Evolutionary conservation across 352 stramenopile genomes (phyloP).

Genomic region (Pythium graminicola): DNA sequence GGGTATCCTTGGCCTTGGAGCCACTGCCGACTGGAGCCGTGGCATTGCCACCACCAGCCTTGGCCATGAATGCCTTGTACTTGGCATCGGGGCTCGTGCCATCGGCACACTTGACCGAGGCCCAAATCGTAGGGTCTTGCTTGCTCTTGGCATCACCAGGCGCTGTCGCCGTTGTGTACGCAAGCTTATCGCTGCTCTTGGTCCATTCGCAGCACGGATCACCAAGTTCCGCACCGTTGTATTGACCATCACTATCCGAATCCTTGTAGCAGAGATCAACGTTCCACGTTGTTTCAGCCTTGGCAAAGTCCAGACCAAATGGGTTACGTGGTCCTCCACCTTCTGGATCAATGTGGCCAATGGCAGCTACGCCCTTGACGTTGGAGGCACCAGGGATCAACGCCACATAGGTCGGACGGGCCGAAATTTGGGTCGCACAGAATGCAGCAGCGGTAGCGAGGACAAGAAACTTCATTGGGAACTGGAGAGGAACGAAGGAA

Average conservation of each 20-base stretch:
- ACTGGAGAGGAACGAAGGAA: too few relatives aligned
- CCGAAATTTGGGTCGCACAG: slow-evolving; percentile 4
- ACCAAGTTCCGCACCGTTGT: slow-evolving; percentile 58
- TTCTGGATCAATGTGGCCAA: slow-evolving; percentile 31
- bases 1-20: too few relatives aligned
- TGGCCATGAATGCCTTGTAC: slow-evolving; percentile 17
- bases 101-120: slow-evolving; percentile 20
- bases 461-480: too few relatives aligned
- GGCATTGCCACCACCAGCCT: too few relatives aligned
- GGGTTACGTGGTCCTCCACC: slow-evolving; percentile 27
- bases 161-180: slow-evolving; percentile 25
- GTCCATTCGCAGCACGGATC: slow-evolving; percentile 44
- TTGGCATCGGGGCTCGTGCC: slow-evolving; percentile 22
- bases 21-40: too few relatives aligned
- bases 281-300: slow-evolving; percentile 24
- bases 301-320: slow-evolving; percentile 29
- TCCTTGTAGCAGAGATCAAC: slow-evolving; percentile 31
- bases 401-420: slow-evolving; percentile 16
- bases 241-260: slow-evolving; percentile 27
- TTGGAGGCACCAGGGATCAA: slow-evolving; percentile 16
- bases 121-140: slow-evolving; percentile 24
- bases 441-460: background rate
- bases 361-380: slow-evolving; percentile 18
- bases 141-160: slow-evolving; percentile 23
- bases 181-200: slow-evolving; percentile 21